A percentile compares a stretch with the other conserved stretches of the same genome.
phyloP scores from a whole-genome alignment of 306 rosid genomes.

The Amphicarpaea edgeworthii region DNA sequence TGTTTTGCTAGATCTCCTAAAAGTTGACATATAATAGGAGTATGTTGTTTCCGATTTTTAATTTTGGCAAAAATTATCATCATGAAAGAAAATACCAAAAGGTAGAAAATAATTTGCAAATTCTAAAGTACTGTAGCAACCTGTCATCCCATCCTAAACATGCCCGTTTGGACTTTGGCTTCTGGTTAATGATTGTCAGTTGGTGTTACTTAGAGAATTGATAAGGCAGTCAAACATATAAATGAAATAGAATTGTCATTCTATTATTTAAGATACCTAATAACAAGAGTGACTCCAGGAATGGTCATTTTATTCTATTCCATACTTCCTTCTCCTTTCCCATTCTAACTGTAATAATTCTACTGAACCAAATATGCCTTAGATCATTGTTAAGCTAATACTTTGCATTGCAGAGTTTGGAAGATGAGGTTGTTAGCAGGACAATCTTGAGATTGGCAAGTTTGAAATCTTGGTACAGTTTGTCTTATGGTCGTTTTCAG shows the following conservation, averaged over 20 bases:
- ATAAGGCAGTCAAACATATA: no score
- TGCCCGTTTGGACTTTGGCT: slow-evolving; percentile 17
- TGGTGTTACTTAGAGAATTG: slow-evolving; percentile 1
- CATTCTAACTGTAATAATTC: slow-evolving; percentile 28
- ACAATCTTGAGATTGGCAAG: slow-evolving; percentile 84
- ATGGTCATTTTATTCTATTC: slow-evolving; percentile 27
- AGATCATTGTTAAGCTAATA: slow-evolving; percentile 32
- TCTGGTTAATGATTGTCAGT: slow-evolving; percentile 10
- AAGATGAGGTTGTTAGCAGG: slow-evolving; percentile 92
- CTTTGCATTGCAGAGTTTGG: slow-evolving; percentile 80
- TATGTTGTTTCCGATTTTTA: slow-evolving; percentile 10
- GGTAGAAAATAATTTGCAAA: slow-evolving; percentile 3
- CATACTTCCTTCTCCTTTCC: background rate
- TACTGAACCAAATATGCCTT: slow-evolving; percentile 23
- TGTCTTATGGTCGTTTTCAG: slow-evolving; percentile 97
- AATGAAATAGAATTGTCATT: slow-evolving; percentile 25
- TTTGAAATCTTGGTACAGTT: slow-evolving; percentile 91
- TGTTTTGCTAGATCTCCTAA: slow-evolving; percentile 26
- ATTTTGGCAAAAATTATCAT: slow-evolving; percentile 16
- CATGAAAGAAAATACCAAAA: background rate
- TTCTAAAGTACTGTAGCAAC: background rate
- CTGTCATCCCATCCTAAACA: background rate
- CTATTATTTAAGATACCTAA: slow-evolving; percentile 20
- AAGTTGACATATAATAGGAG: background rate
- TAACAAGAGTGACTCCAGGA: background rate